A percentile compares a stretch with the other conserved stretches of the same genome.
These are phyloP conservation scores for Ustilago cynodontis DNA, from an alignment of 1,284 basidiomycete genomes.

Conservation along the genomic window DNA sequence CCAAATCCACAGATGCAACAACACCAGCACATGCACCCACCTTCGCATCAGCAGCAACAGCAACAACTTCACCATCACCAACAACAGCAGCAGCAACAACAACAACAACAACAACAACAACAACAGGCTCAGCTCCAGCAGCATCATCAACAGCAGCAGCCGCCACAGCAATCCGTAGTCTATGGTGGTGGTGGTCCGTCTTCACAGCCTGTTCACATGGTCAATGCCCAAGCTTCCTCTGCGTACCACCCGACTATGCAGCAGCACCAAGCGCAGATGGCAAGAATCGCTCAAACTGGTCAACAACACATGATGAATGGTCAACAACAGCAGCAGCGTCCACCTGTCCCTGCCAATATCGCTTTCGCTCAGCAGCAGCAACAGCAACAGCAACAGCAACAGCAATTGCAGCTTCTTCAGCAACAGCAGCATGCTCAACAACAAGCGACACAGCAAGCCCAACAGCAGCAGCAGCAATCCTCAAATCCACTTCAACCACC, in stretches of 20 bases:
- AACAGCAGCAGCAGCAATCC: conserved; percentile 20
- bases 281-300: conserved; percentile 36
- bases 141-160: conserved; percentile 29
- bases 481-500: conserved; percentile 19
- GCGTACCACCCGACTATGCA: conserved; percentile 52
- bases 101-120: no score
- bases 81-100: conserved; percentile 19
- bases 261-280: conserved; percentile 50
- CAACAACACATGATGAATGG: conserved; percentile 38
- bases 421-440: conserved; percentile 23
- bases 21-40: conserved; percentile 10
- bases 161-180: conserved; percentile 28
- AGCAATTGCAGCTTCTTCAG: conserved; percentile 34
- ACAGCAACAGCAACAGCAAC: conserved; percentile 36
- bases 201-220: conserved; percentile 24
- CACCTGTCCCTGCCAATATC: conserved; percentile 24
- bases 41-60: conserved; percentile 11
- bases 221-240: conserved; percentile 23
- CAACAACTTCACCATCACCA: conserved; percentile 4
- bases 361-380: conserved; percentile 33
- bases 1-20: conserved; percentile 23
- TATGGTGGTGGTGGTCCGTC: conserved; percentile 19
- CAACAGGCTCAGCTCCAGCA: conserved; percentile 30
- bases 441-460: conserved; percentile 21
- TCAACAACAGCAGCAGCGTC: conserved; percentile 43